phyloP scores from a whole-genome alignment of 2,329 filamentous ascomycete species.

The Paracamarosporium sp. region DNA sequence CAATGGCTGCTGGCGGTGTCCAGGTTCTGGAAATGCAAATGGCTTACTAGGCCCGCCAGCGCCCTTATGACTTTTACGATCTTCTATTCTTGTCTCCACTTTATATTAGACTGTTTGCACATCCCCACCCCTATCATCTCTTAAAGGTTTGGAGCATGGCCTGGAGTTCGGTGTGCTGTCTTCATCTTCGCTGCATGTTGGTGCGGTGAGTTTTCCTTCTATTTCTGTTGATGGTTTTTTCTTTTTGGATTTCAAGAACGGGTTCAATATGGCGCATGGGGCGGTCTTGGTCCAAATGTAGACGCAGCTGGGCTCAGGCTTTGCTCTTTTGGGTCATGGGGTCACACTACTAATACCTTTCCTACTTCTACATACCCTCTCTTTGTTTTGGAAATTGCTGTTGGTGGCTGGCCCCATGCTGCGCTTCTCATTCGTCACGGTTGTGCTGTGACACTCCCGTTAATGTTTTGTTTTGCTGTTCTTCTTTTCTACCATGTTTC shows the following conservation, averaged over 20 bases:
- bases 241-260: conserved; percentile 26
- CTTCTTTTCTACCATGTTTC: conserved; percentile 10
- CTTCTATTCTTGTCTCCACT: conserved; percentile 27
- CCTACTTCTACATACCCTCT: conserved; percentile 44
- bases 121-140: conserved; percentile 37
- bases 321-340: conserved; percentile 27
- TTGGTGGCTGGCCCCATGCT: conserved; percentile 48
- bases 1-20: conserved; percentile 49
- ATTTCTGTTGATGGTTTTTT: conserved; percentile 9
- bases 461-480: conserved; percentile 31
- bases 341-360: conserved; percentile 47
- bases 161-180: conserved; percentile 33
- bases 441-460: conserved; percentile 29
- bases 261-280: conserved; percentile 43
- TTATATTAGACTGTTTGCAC: conserved; percentile 41
- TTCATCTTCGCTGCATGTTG: conserved; percentile 23
- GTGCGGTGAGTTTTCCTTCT: conserved; percentile 21
- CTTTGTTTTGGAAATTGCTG: conserved; percentile 39
- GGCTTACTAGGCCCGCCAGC: conserved; percentile 42
- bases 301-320: conserved; percentile 45
- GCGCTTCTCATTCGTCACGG: conserved; percentile 34
- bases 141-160: conserved; percentile 39
- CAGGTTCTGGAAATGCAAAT: conserved; percentile 52
- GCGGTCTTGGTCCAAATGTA: conserved; percentile 39
- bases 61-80: conserved; percentile 25